Percentiles rank a stretch among this genome's conserved stretches.
phyloP scores from a whole-genome alignment of 805 yeast species.

The Candida manassasensis region DNA sequence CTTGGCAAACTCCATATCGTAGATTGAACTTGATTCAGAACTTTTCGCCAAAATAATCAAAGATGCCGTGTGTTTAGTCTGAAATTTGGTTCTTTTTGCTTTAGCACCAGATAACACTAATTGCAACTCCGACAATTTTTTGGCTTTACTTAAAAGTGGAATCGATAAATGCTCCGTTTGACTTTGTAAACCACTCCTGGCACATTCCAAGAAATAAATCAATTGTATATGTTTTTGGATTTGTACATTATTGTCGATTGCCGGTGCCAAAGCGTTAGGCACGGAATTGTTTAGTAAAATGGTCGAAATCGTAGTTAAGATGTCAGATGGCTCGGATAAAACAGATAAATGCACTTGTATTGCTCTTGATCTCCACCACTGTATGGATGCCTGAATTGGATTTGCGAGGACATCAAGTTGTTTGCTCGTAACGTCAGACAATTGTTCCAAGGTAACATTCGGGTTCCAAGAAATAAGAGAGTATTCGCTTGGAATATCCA shows the following conservation, averaged over 20 bases:
- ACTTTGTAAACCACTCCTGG: conserved; percentile 59
- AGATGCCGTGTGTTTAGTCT: conserved; percentile 64
- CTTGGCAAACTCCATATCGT: conserved; percentile 13
- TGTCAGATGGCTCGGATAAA: conserved; percentile 58
- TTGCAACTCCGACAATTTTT: conserved; percentile 53
- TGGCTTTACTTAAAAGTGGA: conserved; percentile 52
- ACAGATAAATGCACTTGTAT: conserved; percentile 60
- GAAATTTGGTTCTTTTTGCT: conserved; percentile 84
- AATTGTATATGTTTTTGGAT: conserved; percentile 37
- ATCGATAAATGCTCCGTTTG: conserved; percentile 59
- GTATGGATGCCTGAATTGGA: conserved; percentile 42
- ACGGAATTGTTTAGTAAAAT: conserved; percentile 31
- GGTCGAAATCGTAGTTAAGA: conserved; percentile 40
- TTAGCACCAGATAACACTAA: conserved; percentile 80
- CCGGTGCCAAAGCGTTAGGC: conserved; percentile 26
- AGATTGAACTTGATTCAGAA: conserved; percentile 20
- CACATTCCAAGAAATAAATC: conserved; percentile 58
- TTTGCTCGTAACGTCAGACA: conserved; percentile 7
- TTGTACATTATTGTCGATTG: conserved; percentile 25
- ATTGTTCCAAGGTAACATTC: conserved; percentile 3
- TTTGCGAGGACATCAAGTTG: conserved; percentile 13
- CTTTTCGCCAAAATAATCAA: conserved; percentile 72
- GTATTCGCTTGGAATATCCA: conserved; percentile 37
- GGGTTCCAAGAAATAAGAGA: conserved; percentile 29
- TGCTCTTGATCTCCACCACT: conserved; percentile 77